Percentiles rank a stretch among this genome's conserved stretches.
Conservation (phyloP, 495 filamentous ascomycete species). For the Staphylotrichum longicolle region DNA sequence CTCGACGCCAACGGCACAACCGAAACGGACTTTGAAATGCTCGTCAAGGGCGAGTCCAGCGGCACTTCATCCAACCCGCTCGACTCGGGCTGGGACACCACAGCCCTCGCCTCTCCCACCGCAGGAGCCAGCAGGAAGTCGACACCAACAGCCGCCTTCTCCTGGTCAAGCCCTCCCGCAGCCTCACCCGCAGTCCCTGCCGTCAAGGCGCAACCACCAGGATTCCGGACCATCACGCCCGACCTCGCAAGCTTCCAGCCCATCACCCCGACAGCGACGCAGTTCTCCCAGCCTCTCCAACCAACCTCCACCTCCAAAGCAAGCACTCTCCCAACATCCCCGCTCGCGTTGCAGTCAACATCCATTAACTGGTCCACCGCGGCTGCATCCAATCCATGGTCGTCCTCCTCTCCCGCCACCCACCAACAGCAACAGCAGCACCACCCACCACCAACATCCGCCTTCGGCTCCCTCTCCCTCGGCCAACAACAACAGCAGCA, state of each 20-base stretch:
- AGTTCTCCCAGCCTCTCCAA: conserved; percentile 55
- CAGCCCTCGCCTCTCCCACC: conserved; percentile 26
- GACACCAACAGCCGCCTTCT: conserved; percentile 49
- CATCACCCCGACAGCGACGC: conserved; percentile 51
- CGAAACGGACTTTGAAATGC: conserved; percentile 75
- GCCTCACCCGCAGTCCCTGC: conserved; percentile 28
- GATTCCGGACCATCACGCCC: conserved; percentile 56
- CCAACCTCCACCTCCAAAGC: conserved; percentile 22
- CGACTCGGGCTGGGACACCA: conserved; percentile 46
- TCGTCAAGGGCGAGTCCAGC: conserved; percentile 68
- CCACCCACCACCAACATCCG: conserved; percentile 25
- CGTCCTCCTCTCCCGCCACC: not conserved
- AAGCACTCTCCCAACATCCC: conserved; percentile 8
- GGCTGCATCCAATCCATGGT: conserved; percentile 3
- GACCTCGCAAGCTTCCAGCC: conserved; percentile 49
- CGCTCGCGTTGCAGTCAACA: conserved; percentile 18
- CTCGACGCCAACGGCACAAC: conserved; percentile 52
- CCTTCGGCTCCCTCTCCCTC: conserved; percentile 38
- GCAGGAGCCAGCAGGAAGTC: conserved; percentile 26
- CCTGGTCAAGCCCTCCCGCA: conserved; percentile 54
- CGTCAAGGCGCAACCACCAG: conserved; percentile 41
- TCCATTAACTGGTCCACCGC: conserved; percentile 40
- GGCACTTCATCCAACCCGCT: conserved; percentile 32
- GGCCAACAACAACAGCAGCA: conserved; percentile 32
- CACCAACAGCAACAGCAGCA: conserved; percentile 27